Percentiles rank a stretch among this genome's conserved stretches.
Evolutionary conservation across 495 filamentous ascomycete species (phyloP).

Genomic region (Penicillium manginii): DNA sequence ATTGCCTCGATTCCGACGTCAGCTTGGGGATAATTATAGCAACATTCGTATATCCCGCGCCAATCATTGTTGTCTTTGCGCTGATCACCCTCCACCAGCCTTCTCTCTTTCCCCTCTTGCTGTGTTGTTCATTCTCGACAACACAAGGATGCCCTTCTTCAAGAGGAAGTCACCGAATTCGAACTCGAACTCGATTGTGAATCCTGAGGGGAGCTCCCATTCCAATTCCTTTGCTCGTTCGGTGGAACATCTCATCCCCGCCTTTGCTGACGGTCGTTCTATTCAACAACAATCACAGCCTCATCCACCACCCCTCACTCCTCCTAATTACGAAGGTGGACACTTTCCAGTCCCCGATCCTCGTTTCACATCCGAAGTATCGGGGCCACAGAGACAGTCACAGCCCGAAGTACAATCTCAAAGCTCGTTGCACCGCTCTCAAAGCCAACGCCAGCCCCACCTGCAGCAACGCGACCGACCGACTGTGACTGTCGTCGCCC

Average conservation of each 20-base stretch:
- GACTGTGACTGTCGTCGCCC: constrained; percentile 23
- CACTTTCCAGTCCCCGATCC: constrained; percentile 17
- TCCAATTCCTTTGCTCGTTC: constrained; percentile 23
- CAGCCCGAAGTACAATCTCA: constrained; percentile 19
- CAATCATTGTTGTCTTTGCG: too few species aligned
- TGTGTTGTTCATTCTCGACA: not conserved
- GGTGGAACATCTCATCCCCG: constrained; percentile 37
- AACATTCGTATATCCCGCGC: too few species aligned
- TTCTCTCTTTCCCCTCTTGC: constrained; percentile 6
- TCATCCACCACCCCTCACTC: not conserved
- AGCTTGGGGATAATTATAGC: too few species aligned
- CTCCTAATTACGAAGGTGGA: constrained; percentile 23
- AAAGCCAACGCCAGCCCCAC: constrained; percentile 36
- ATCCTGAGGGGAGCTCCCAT: not conserved
- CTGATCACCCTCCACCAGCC: constrained; percentile 1
- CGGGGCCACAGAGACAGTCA: constrained; percentile 11
- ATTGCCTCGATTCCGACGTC: too few species aligned
- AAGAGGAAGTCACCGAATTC: constrained; percentile 31
- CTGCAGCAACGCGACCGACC: constrained; percentile 32
- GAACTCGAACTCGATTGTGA: not conserved
- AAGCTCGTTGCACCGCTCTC: constrained; percentile 31
- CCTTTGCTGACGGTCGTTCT: constrained; percentile 16
- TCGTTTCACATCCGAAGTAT: constrained; percentile 5
- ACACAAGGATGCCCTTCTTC: constrained; percentile 37
- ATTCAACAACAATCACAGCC: constrained; percentile 20